Evolutionary conservation across 1,284 basidiomycete species (phyloP).

Genomic region (Neonothopanus nambi): DNA sequence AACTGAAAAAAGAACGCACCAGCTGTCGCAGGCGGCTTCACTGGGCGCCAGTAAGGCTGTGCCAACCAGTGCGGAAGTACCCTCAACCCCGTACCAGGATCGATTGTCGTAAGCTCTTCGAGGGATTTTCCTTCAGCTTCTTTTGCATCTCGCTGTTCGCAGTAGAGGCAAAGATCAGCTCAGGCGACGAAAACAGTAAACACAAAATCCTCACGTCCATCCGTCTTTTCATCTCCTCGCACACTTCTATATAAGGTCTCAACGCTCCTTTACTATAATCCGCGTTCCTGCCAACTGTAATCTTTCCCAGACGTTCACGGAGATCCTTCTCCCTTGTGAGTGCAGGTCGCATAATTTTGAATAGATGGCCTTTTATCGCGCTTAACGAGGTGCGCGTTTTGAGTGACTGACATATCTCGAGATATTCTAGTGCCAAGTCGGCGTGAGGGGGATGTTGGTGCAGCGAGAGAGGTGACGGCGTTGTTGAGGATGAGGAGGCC

Average conservation of each 20-base stretch:
- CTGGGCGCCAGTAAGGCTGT: constrained; percentile 81
- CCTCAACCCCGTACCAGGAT: constrained; percentile 54
- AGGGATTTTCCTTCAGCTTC: constrained; percentile 36
- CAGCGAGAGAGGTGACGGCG: constrained; percentile 24
- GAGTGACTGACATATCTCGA: constrained; percentile 75
- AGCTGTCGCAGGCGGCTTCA: background rate
- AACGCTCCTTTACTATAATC: constrained; percentile 37
- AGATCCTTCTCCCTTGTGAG: constrained; percentile 72
- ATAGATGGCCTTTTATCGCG: constrained; percentile 90
- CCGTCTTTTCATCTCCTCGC: constrained; percentile 64
- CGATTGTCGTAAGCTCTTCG: constrained; percentile 48
- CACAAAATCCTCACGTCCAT: constrained; percentile 53
- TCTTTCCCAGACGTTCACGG: constrained; percentile 66
- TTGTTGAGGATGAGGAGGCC: constrained; percentile 14
- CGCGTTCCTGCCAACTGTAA: constrained; percentile 35
- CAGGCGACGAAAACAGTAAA: background rate
- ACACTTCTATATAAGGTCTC: constrained; percentile 59
- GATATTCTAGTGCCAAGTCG: constrained; percentile 82
- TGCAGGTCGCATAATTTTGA: constrained; percentile 87
- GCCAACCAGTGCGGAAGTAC: constrained; percentile 81
- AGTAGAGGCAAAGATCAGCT: constrained; percentile 9
- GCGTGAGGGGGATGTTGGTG: constrained; percentile 58
- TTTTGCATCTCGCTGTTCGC: constrained; percentile 44
- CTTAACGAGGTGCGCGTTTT: constrained; percentile 73
- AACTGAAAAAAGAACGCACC: background rate